phyloP scores from a whole-genome alignment of 352 stramenopile genomes.

The Pythium monospermum region DNA sequence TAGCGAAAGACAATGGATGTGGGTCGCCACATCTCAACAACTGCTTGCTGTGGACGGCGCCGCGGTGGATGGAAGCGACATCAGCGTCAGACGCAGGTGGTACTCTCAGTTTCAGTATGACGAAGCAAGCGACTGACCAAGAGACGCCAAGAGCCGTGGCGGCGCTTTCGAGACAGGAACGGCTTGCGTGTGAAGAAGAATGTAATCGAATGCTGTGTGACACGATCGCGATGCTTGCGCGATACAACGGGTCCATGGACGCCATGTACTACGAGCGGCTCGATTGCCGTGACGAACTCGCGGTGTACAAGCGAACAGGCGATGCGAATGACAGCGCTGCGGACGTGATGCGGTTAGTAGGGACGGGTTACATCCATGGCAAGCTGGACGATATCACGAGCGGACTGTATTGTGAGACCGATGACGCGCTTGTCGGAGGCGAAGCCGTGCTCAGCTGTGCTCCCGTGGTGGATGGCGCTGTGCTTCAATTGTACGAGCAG shows the following conservation, averaged over 20 bases:
- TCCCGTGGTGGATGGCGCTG: slow-evolving; percentile 29
- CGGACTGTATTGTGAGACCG: slow-evolving; percentile 39
- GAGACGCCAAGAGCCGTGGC: background rate
- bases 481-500: slow-evolving; percentile 35
- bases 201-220: slow-evolving; percentile 47
- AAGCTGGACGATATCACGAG: slow-evolving; percentile 31
- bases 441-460: slow-evolving; percentile 33
- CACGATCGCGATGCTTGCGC: slow-evolving; percentile 32
- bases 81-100: too few species aligned
- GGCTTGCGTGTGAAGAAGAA: slow-evolving; percentile 30
- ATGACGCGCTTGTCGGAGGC: slow-evolving; percentile 27
- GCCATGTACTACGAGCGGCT: slow-evolving; percentile 30
- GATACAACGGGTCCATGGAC: slow-evolving; percentile 34
- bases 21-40: too few species aligned
- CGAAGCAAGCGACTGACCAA: too few species aligned
- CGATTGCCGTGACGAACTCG: slow-evolving; percentile 31
- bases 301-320: slow-evolving; percentile 26
- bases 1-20: too few species aligned
- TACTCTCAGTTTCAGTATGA: too few species aligned
- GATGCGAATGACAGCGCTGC: background rate
- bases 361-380: slow-evolving; percentile 37
- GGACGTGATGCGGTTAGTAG: slow-evolving; percentile 30
- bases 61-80: too few species aligned
- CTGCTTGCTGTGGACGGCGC: too few species aligned
- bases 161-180: slow-evolving; percentile 30